Evolutionary conservation across 2,329 filamentous ascomycete genomes (phyloP).

Genomic region (Cordyceps tenuipes): DNA sequence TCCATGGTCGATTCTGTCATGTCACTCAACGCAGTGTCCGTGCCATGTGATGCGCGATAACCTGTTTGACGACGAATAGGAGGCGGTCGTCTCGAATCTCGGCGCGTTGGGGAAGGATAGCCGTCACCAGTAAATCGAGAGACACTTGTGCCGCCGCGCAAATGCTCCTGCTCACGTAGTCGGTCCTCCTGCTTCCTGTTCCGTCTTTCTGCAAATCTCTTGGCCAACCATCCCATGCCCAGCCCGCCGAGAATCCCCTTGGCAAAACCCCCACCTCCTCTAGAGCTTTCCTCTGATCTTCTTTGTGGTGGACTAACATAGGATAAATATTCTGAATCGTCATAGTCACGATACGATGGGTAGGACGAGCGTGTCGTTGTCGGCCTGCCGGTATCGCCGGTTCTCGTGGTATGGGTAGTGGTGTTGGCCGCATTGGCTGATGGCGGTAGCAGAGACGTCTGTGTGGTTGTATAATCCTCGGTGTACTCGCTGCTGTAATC

Average conservation of each 20-base stretch:
- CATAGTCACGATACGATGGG: constrained; percentile 35
- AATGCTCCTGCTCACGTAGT: constrained; percentile 36
- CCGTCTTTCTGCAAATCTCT: constrained; percentile 51
- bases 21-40: constrained; percentile 23
- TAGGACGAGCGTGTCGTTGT: constrained; percentile 38
- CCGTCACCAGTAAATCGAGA: constrained; percentile 64
- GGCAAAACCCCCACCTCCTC: constrained; percentile 36
- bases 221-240: constrained; percentile 61
- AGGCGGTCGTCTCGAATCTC: constrained; percentile 22
- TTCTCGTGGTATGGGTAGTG: constrained; percentile 39
- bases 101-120: constrained; percentile 40
- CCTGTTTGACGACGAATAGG: constrained; percentile 25
- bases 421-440: constrained; percentile 31
- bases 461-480: constrained; percentile 20
- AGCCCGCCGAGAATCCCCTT: constrained; percentile 53
- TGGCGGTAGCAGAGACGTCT: constrained; percentile 38
- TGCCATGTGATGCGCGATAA: constrained; percentile 19
- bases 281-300: constrained; percentile 34
- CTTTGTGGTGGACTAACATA: constrained; percentile 56
- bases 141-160: constrained; percentile 51
- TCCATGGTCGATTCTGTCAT: constrained; percentile 30
- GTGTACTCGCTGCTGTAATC: constrained; percentile 46
- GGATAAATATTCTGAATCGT: constrained; percentile 51
- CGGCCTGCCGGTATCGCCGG: constrained; percentile 38
- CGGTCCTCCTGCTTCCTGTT: constrained; percentile 40